phyloP scores from a whole-genome alignment of 2,329 filamentous ascomycete genomes.

The Rhexocercosporidium sp. region DNA sequence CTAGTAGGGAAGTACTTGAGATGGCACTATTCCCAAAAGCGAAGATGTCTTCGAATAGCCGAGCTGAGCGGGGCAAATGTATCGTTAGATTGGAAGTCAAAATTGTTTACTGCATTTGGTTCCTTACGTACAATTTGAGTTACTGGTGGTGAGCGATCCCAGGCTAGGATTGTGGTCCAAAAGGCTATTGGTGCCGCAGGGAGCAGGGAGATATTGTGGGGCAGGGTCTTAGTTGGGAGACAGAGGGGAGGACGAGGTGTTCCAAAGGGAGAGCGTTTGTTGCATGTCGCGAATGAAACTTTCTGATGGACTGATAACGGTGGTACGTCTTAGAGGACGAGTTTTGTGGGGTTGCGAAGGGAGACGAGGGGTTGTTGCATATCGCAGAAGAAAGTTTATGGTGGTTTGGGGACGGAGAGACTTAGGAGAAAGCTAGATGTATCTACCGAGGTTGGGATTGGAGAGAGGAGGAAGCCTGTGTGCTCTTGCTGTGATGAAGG shows the following conservation, averaged over 20 bases:
- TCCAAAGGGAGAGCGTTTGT: not conserved
- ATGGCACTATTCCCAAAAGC: not conserved
- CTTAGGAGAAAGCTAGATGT: not conserved
- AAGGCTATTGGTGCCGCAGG: no score
- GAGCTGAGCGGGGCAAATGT: no score
- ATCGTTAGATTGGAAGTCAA: not conserved
- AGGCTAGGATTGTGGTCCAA: not conserved
- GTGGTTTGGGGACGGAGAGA: not conserved
- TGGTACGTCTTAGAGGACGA: not conserved
- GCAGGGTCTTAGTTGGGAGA: no score
- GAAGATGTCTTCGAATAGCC: not conserved
- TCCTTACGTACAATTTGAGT: no score
- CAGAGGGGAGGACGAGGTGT: no score
- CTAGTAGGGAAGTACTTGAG: no score
- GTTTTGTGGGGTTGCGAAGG: not conserved
- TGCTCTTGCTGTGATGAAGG: not conserved
- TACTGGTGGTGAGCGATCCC: no score
- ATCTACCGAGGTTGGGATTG: not conserved
- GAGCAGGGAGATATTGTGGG: no score
- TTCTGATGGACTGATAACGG: not conserved
- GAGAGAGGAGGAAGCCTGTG: not conserved
- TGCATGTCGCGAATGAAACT: constrained; percentile 6
- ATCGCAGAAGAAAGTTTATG: not conserved
- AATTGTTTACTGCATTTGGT: no score
- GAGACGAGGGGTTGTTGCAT: not conserved